Evolutionary conservation across 83 land plant species (phyloP).

Genomic region (Thuja plicata): DNA sequence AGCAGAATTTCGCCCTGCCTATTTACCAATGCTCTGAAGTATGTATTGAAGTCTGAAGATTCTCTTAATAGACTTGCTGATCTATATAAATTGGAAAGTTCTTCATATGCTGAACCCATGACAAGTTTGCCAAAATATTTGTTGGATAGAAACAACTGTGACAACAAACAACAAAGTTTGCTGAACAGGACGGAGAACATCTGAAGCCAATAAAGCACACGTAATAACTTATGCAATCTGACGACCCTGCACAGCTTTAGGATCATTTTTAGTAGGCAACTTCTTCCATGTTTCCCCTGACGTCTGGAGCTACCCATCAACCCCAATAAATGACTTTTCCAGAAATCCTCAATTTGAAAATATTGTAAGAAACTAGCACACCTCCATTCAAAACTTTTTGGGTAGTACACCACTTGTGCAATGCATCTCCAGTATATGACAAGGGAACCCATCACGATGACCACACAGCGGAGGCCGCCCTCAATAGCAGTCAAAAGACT

Average conservation of each 20-base stretch:
- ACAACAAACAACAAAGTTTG: neutral
- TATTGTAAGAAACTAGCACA: neutral
- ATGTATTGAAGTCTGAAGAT: neutral
- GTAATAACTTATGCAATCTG: neutral
- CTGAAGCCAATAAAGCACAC: neutral
- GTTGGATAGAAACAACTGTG: neutral
- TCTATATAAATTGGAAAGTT: neutral
- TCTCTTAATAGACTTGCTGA: neutral
- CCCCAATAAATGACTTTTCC: neutral
- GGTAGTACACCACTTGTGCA: neutral
- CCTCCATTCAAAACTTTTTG: neutral
- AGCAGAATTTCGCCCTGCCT: neutral
- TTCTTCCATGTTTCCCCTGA: neutral
- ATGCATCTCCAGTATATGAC: neutral
- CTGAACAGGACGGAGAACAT: neutral
- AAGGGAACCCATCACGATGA: neutral
- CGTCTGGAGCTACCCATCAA: neutral
- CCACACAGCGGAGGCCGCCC: too few relatives aligned
- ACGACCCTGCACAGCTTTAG: neutral
- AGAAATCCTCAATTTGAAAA: neutral
- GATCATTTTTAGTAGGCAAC: neutral
- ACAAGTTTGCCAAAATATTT: neutral
- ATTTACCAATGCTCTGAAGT: neutral
- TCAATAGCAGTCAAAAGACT: too few relatives aligned
- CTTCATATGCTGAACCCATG: neutral